phyloP scores from a whole-genome alignment of 2,329 filamentous ascomycete species.

The Aspergillus floridensis region DNA sequence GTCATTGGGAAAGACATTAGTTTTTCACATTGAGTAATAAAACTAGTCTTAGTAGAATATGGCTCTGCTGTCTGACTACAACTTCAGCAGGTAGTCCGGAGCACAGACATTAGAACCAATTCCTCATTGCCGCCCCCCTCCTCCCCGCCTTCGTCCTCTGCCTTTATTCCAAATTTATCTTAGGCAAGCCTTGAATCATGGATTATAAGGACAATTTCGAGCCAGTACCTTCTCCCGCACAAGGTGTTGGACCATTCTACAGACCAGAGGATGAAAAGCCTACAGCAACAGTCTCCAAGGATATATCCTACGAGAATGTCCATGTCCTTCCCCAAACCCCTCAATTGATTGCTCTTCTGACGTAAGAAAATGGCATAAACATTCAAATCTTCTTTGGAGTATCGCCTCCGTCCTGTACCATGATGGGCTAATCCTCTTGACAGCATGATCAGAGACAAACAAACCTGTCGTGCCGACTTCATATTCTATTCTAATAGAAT shows the following conservation, averaged over 20 bases:
- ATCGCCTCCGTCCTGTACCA: background rate
- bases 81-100: no score
- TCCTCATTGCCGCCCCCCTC: no score
- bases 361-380: slow-evolving; percentile 63
- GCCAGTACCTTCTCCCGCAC: slow-evolving; percentile 48
- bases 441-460: slow-evolving; percentile 92
- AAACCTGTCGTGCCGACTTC: slow-evolving; percentile 89
- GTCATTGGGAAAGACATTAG: no score
- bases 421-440: slow-evolving; percentile 10
- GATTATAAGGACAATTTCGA: slow-evolving; percentile 10
- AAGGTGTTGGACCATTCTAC: slow-evolving; percentile 79
- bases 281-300: slow-evolving; percentile 81
- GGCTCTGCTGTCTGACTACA: no score
- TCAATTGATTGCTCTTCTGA: slow-evolving; percentile 93
- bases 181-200: no score
- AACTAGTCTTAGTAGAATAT: no score
- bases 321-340: slow-evolving; percentile 88
- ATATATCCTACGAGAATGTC: slow-evolving; percentile 79
- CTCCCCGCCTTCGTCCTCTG: no score
- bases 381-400: background rate
- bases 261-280: slow-evolving; percentile 74
- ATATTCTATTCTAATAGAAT: slow-evolving; percentile 99
- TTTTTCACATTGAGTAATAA: no score
- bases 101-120: no score
- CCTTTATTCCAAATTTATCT: no score